Conservation (phyloP, 176 grass and related monocot species). For the Phragmites australis region DNA sequence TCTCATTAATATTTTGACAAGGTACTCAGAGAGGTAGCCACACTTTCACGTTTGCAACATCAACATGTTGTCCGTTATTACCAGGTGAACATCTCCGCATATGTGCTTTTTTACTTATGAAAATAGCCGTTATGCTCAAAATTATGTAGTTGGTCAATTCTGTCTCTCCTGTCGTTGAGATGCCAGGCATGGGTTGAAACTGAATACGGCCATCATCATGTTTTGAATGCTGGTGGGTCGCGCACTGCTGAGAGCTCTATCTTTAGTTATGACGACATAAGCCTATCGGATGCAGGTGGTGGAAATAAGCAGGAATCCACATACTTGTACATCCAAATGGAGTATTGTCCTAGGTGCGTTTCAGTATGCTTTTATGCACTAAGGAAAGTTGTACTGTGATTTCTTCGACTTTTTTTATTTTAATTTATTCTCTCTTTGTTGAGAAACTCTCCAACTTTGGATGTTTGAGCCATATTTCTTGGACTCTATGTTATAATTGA, state of each 20-base stretch:
- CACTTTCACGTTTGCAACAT: slow-evolving; percentile 90
- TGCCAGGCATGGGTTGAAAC: slow-evolving; percentile 97
- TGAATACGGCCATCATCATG: slow-evolving; percentile 69
- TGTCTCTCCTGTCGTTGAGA: slow-evolving; percentile 28
- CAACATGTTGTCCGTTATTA: slow-evolving; percentile 98
- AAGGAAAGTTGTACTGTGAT: not conserved
- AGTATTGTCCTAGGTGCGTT: slow-evolving; percentile 83
- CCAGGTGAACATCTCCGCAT: slow-evolving; percentile 56
- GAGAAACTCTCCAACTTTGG: no score
- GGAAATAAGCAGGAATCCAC: slow-evolving; percentile 76
- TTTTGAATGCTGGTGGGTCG: slow-evolving; percentile 56
- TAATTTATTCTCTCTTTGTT: not conserved
- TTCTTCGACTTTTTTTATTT: slow-evolving; percentile 7
- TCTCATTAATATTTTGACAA: slow-evolving; percentile 60
- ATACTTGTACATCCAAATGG: slow-evolving; percentile 99
- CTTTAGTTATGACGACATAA: slow-evolving; percentile 60
- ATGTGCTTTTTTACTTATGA: slow-evolving; percentile 25
- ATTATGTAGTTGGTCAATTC: slow-evolving; percentile 30
- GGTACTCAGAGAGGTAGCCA: slow-evolving; percentile 95
- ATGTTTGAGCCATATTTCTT: no score
- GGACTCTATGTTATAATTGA: slow-evolving; percentile 9
- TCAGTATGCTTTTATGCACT: slow-evolving; percentile 5
- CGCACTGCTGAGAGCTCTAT: slow-evolving; percentile 66
- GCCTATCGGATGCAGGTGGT: slow-evolving; percentile 59
- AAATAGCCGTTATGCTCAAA: slow-evolving; percentile 23